Percentiles rank a stretch among this genome's conserved stretches.
Conservation (phyloP, 768 basidiomycete species). For the Tulasnella sp. region DNA sequence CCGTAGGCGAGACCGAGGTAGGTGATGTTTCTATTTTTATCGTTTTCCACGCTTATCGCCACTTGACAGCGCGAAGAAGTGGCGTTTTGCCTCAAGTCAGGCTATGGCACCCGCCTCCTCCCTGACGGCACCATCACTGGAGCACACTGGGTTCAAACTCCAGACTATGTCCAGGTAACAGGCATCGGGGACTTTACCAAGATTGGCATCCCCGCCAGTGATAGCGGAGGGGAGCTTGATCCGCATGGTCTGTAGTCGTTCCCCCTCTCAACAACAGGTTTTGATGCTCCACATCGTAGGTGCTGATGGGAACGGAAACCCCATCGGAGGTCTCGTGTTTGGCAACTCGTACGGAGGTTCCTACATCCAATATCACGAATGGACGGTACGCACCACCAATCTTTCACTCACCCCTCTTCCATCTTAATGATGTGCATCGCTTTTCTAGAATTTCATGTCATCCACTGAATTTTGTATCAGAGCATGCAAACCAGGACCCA, state of each 20-base stretch:
- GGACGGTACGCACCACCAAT: too few species aligned
- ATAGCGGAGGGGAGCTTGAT: constrained; percentile 54
- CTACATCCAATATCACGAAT: constrained; percentile 50
- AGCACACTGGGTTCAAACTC: constrained; percentile 23
- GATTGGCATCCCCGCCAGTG: constrained; percentile 49
- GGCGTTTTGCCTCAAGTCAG: constrained; percentile 57
- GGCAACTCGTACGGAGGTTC: constrained; percentile 47
- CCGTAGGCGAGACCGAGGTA: constrained; percentile 58
- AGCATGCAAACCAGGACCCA: constrained; percentile 43
- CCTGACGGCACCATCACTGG: constrained; percentile 21
- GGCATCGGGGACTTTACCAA: constrained; percentile 53
- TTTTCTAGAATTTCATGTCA: constrained; percentile 20
- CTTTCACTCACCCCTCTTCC: constrained; percentile 41
- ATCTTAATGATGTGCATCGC: constrained; percentile 25
- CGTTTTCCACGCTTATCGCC: not conserved
- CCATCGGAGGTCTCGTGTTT: constrained; percentile 59
- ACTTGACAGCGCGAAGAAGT: constrained; percentile 30
- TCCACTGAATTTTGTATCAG: constrained; percentile 53
- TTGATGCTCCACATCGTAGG: not conserved
- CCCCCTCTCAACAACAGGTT: constrained; percentile 20
- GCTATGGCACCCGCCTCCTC: constrained; percentile 23
- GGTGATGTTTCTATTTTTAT: constrained; percentile 29
- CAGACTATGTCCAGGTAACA: constrained; percentile 29
- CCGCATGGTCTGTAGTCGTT: constrained; percentile 52
- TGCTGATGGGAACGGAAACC: constrained; percentile 35